Evolutionary conservation across 306 rosid species (phyloP).

Genomic region (Medicago ruthenica): DNA sequence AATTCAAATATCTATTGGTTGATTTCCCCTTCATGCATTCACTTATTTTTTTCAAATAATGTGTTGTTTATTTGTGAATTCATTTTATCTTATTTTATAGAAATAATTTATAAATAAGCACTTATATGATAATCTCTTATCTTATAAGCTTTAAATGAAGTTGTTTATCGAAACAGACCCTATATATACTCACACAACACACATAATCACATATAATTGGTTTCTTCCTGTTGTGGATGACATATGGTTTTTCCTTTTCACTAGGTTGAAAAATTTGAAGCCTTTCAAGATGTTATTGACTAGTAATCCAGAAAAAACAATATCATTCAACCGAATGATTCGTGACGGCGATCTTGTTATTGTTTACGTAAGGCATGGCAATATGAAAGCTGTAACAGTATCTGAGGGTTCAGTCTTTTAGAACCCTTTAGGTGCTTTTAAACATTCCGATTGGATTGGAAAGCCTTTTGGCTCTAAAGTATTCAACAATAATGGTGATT

Average conservation of each 20-base stretch:
- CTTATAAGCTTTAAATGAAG: too few species aligned
- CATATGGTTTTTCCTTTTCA: constrained; percentile 29
- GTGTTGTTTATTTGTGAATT: too few species aligned
- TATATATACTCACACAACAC: too few species aligned
- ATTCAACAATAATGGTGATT: constrained; percentile 78
- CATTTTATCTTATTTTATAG: too few species aligned
- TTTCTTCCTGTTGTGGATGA: background rate
- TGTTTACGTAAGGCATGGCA: constrained; percentile 79
- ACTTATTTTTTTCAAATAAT: too few species aligned
- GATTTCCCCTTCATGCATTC: too few species aligned
- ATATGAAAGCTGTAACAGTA: constrained; percentile 76
- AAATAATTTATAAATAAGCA: too few species aligned
- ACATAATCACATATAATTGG: too few species aligned
- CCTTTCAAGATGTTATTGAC: constrained; percentile 60
- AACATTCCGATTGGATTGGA: constrained; percentile 89
- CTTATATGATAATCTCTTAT: too few species aligned
- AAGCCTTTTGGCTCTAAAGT: constrained; percentile 89
- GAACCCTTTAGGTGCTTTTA: constrained; percentile 82
- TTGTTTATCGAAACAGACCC: too few species aligned
- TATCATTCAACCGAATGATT: constrained; percentile 68
- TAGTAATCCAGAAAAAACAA: constrained; percentile 51
- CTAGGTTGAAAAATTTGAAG: constrained; percentile 24
- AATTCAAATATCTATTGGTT: too few species aligned
- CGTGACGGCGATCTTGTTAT: constrained; percentile 74
- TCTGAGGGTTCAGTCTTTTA: constrained; percentile 66